A percentile compares a stretch with the other conserved stretches of the same genome.
phyloP scores from a whole-genome alignment of 176 grass and related monocot species.

The Oryza coarctata region DNA sequence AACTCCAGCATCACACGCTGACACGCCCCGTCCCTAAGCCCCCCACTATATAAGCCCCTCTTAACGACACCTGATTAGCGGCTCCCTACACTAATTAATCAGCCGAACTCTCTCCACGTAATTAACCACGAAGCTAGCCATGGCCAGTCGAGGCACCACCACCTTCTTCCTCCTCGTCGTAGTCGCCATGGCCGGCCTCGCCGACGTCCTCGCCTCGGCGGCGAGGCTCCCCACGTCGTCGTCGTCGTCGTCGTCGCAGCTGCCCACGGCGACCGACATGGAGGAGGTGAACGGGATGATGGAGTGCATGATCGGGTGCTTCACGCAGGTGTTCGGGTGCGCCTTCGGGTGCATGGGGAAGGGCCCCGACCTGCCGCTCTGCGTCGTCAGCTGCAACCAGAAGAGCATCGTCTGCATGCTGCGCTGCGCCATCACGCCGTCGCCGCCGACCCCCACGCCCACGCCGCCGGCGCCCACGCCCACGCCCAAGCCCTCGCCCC shows the following conservation, averaged over 20 bases:
- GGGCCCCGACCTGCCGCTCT: slow-evolving; percentile 45
- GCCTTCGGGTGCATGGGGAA: slow-evolving; percentile 48
- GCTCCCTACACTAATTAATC: neutral
- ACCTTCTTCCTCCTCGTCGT: slow-evolving; percentile 17
- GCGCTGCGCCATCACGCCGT: slow-evolving; percentile 34
- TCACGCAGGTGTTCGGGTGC: slow-evolving; percentile 41
- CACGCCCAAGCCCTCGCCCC: neutral
- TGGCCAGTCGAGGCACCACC: neutral
- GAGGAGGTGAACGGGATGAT: slow-evolving; percentile 25
- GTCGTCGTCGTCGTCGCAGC: neutral
- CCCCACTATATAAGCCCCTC: slow-evolving; percentile 24
- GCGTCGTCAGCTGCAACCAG: slow-evolving; percentile 46
- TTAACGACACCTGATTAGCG: neutral
- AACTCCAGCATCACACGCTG: neutral
- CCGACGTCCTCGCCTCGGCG: neutral
- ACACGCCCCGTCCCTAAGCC: neutral
- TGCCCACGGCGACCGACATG: neutral
- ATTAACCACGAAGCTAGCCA: neutral
- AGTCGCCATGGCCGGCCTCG: neutral
- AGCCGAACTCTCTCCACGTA: too few species aligned
- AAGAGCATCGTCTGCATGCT: slow-evolving; percentile 49
- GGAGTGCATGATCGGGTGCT: slow-evolving; percentile 38
- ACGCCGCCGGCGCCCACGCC: neutral
- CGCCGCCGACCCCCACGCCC: neutral
- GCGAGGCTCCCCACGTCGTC: neutral